Percentiles rank a stretch among this genome's conserved stretches.
These are phyloP conservation scores for Coemansia sp. DNA, from an alignment of 192 early-diverging fungal species.

Conservation along the genomic window DNA sequence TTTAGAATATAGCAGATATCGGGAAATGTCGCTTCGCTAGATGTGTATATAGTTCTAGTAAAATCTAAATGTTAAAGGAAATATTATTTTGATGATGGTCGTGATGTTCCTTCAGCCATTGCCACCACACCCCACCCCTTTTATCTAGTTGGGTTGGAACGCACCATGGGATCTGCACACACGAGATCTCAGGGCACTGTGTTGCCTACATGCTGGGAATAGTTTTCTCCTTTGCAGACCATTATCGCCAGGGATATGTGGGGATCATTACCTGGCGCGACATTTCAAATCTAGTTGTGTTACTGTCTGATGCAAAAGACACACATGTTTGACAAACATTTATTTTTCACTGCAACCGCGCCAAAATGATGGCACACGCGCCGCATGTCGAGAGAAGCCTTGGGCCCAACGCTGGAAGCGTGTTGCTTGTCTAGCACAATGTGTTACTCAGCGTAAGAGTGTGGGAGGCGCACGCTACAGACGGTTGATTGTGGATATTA, in stretches of 20 bases:
- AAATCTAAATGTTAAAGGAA: slow-evolving; percentile 14
- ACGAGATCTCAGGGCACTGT: slow-evolving; percentile 1
- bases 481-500: not conserved
- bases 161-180: not conserved
- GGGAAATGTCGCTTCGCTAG: not conserved
- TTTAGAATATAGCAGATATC: not conserved
- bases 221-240: not conserved
- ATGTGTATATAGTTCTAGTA: not conserved
- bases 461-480: not conserved
- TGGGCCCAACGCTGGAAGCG: not conserved
- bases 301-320: slow-evolving; percentile 1
- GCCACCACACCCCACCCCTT: not conserved
- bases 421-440: slow-evolving; percentile 23
- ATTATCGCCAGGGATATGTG: not conserved
- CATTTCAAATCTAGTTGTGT: not conserved
- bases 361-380: not conserved
- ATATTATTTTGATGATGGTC: slow-evolving; percentile 18
- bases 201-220: not conserved
- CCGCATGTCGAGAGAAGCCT: not conserved
- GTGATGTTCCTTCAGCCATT: slow-evolving; percentile 14
- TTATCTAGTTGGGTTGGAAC: not conserved
- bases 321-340: not conserved
- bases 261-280: not conserved
- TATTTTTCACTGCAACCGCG: not conserved
- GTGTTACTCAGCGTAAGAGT: slow-evolving; percentile 26